These are phyloP conservation scores for Boletus tomentosulus DNA, from an alignment of 768 basidiomycete genomes.

Conservation along the genomic window DNA sequence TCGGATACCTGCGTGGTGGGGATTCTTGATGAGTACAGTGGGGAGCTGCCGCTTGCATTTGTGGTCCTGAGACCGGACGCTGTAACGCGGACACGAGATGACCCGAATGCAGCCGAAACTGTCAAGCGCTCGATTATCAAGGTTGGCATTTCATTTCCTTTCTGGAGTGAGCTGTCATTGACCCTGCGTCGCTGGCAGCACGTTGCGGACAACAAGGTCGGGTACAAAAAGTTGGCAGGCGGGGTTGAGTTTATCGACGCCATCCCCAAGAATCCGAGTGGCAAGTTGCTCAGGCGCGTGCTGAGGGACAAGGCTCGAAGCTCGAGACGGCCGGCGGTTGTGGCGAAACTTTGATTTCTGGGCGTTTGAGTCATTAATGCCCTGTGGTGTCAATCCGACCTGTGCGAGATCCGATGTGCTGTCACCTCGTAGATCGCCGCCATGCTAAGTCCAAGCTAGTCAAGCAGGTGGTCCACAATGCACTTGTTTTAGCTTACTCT, in stretches of 20 bases:
- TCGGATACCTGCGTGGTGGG: conserved; percentile 62
- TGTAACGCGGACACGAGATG: conserved; percentile 32
- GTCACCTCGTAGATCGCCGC: background rate
- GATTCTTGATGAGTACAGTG: conserved; percentile 67
- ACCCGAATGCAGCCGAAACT: conserved; percentile 30
- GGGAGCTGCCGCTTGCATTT: conserved; percentile 71
- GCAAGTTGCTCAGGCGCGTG: conserved; percentile 58
- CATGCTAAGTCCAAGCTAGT: no score
- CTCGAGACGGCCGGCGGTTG: conserved; percentile 5
- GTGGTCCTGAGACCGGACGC: conserved; percentile 47
- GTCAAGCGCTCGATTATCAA: conserved; percentile 46
- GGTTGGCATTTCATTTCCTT: conserved; percentile 34
- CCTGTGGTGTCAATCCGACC: no score
- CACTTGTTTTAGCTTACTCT: no score
- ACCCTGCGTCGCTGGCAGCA: conserved; percentile 33
- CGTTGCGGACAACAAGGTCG: conserved; percentile 53
- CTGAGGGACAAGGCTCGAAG: conserved; percentile 47
- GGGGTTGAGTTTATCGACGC: conserved; percentile 59
- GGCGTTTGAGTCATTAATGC: no score
- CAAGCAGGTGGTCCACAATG: no score
- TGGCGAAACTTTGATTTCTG: conserved; percentile 28
- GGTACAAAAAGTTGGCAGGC: conserved; percentile 58
- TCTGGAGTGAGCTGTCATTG: background rate
- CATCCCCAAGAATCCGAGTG: conserved; percentile 69
- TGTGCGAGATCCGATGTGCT: no score